Evolutionary conservation across 208 protist genomes (phyloP), one percentile per base, ranked within the genome.

Genomic region (Wallacemonas collosoma): DNA sequence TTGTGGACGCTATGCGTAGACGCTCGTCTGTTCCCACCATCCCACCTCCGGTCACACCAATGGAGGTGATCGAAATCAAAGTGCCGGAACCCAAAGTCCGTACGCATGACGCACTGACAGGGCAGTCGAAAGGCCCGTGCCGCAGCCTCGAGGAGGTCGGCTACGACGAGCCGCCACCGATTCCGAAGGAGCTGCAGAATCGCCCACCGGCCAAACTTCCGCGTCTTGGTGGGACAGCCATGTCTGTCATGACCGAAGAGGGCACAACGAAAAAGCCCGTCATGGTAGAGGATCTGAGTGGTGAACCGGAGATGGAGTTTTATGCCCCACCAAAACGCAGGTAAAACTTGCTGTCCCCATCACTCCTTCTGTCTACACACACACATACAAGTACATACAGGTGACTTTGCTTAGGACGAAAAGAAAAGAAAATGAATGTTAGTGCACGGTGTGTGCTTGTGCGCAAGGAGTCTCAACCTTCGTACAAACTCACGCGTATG

Each of bases 131-230:
- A 44, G 88, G 88, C 6, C 92, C 92, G 53, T 97, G 92, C 77
- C 77, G 83, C 36, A 88, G 79, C 53, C 79, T 93, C 6, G 92
- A 93, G 72, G 89, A 97, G 72, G 89, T 94, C 2, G 89, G 88
- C 56, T 93, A 93, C 77, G 85, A 95, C 56, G 74, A 75, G 38
- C 84, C 86, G n/a, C 85, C 88, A 41, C 61, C 79, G 35, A 87
- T 95, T 60, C 92, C 92, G 3, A 74, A 85, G 48, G 83, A 86
- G 68, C 79, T 94, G 65, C 77, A 83, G 71, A 90, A 91, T 50
- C 85, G 72, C 17, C 83, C 85, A n/a, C 87, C 87, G 0, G 77
- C 81, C 17, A 75, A 82, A 72, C 53, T 74, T 11, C 71, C 77
- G 5, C 88, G 90, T 53, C 70, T 94, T 15, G 92, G 92, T 12